Conservation (phyloP, 352 stramenopile genomes). For the Globisporangium alternatum region DNA sequence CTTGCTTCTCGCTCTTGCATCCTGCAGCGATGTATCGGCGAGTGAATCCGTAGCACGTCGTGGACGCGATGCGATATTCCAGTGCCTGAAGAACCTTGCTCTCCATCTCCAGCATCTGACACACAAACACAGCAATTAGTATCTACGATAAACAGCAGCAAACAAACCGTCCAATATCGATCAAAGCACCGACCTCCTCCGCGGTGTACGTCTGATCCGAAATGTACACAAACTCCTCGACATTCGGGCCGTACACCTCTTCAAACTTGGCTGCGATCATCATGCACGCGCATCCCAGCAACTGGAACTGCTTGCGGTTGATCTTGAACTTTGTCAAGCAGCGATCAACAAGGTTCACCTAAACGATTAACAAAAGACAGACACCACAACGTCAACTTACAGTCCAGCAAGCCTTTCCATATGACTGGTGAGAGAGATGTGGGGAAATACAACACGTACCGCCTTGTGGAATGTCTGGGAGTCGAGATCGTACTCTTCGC, state of each 20-base stretch:
- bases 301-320: slow-evolving; percentile 90
- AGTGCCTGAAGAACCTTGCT: slow-evolving; percentile 67
- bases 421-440: background rate
- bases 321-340: slow-evolving; percentile 84
- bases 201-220: slow-evolving; percentile 94
- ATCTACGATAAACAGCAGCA: slow-evolving; percentile 11
- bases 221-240: slow-evolving; percentile 97
- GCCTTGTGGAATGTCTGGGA: slow-evolving; percentile 82
- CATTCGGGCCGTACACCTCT: slow-evolving; percentile 93
- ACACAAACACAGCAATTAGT: background rate
- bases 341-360: slow-evolving; percentile 83
- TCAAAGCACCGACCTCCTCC: slow-evolving; percentile 48
- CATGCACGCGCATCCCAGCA: slow-evolving; percentile 95
- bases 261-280: slow-evolving; percentile 98
- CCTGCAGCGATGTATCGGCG: slow-evolving; percentile 58
- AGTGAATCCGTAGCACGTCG: slow-evolving; percentile 74
- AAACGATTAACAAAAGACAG: background rate
- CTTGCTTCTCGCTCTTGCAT: slow-evolving; percentile 51
- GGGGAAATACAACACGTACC: slow-evolving; percentile 23
- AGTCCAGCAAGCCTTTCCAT: background rate
- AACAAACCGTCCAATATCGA: background rate
- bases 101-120: slow-evolving; percentile 83
- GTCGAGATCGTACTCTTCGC: slow-evolving; percentile 82
- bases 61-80: slow-evolving; percentile 74
- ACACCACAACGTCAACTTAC: background rate